Base-by-base conservation (phyloP, 805 yeast genomes). In the Yarrowia osloensis region DNA sequence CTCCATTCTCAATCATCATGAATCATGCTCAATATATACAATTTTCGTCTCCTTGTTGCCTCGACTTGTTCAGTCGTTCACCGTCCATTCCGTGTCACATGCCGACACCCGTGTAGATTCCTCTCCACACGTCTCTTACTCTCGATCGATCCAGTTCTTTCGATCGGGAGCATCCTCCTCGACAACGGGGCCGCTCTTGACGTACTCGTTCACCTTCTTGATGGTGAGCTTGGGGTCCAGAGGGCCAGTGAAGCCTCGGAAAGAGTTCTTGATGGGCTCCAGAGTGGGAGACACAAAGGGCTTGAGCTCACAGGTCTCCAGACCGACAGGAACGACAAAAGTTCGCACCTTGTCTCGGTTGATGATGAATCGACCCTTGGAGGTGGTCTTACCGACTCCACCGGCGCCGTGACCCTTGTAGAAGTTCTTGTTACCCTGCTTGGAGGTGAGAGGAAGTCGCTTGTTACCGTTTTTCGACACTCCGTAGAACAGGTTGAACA, bases 401-500 rank as follows among this genome's bases (percentile, higher is more conserved):
- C 96, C 85, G 5, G 99, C 90, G 68, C 98, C 85, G 24, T 98
- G 95, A 81, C 99, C 99, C 77, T 95, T 95, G 80, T 95, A 95
- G 79, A 83, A 90, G 73, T 90, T 88, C 81, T 93, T 92, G 79
- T 95, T 94, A 74, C 99, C 98, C 76, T 91, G 91, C 74, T 95
- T 95, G 24, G 97, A 88, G 24, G 97, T 89, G 72, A 94, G 80
- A 5, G 97, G 84, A 75, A 78, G 75, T 68, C 97, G 87, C 77
- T 88, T 91, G 70, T 91, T 87, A 67, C 98, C 98, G 9, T 87
- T 75, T 74, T 90, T 92, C 17, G 88, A 80, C 28, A 80, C 73
- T 57, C 97, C 97, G 75, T 92, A 92, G 81, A 90, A 92, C 22
- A 90, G 81, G 47, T 63, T 47, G 54, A 24, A 31, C 44, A 61